Evolutionary conservation across 176 grass and related monocot species (phyloP).

Genomic region (Bromus sterilis): DNA sequence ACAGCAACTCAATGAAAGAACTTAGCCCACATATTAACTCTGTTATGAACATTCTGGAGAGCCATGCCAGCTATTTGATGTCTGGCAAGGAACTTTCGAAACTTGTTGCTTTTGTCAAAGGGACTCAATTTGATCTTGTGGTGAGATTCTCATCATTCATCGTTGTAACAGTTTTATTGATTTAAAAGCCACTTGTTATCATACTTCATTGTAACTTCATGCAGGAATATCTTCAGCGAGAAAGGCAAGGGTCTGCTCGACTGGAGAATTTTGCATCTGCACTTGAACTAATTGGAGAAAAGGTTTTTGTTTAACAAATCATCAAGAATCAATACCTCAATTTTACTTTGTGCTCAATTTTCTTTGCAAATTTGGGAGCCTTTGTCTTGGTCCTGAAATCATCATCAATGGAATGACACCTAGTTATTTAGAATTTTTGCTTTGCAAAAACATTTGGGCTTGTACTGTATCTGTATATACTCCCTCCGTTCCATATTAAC

Average conservation of each 20-base stretch:
- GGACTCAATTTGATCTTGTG: constrained; percentile 99
- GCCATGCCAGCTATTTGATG: constrained; percentile 94
- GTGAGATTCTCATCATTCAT: constrained; percentile 41
- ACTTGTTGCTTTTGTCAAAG: constrained; percentile 98
- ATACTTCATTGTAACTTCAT: constrained; percentile 13
- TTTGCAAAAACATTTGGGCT: not conserved
- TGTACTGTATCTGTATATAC: too few species aligned
- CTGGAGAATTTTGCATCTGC: constrained; percentile 97
- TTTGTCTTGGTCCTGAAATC: not conserved
- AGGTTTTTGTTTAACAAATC: constrained; percentile 41
- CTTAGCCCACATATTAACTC: constrained; percentile 93
- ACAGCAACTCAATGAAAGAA: constrained; percentile 77
- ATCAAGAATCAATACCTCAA: not conserved
- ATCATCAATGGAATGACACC: not conserved
- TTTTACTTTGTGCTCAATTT: not conserved
- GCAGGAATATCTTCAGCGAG: constrained; percentile 98
- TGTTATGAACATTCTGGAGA: constrained; percentile 97
- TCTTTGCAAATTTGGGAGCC: not conserved
- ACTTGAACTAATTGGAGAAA: constrained; percentile 96
- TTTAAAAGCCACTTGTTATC: constrained; percentile 20
- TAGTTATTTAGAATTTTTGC: not conserved
- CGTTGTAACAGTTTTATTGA: not conserved
- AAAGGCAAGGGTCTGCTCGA: constrained; percentile 73
- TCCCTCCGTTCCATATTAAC: too few species aligned
- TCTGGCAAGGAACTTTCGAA: constrained; percentile 99